Percentiles rank a stretch among this genome's conserved stretches.
These are phyloP conservation scores for Suhomyces bolitotheri DNA, from an alignment of 1,139 yeast species.

Conservation along the genomic window DNA sequence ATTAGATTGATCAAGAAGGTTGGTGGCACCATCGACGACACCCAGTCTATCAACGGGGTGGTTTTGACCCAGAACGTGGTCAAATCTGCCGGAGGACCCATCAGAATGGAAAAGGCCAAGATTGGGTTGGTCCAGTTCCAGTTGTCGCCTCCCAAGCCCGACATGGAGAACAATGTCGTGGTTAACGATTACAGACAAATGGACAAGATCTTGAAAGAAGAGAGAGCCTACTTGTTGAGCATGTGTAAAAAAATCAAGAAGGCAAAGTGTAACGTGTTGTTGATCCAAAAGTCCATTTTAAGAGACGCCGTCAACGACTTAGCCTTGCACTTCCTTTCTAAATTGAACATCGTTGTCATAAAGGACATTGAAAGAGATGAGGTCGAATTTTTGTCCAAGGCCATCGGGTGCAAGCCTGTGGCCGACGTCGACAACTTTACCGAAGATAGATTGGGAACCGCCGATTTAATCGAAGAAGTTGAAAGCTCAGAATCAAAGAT, in stretches of 20 bases:
- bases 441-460: conserved; percentile 89
- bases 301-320: conserved; percentile 97
- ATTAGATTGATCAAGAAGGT: conserved; percentile 88
- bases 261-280: conserved; percentile 91
- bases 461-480: conserved; percentile 88
- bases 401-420: conserved; percentile 92
- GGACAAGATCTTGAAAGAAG: conserved; percentile 98
- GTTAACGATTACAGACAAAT: conserved; percentile 97
- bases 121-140: conserved; percentile 95
- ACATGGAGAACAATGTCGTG: conserved; percentile 95
- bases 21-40: conserved; percentile 97
- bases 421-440: conserved; percentile 92
- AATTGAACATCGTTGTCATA: conserved; percentile 88
- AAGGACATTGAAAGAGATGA: conserved; percentile 97
- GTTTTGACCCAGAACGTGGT: conserved; percentile 88
- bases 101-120: conserved; percentile 88
- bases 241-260: conserved; percentile 95
- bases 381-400: conserved; percentile 87
- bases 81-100: conserved; percentile 94
- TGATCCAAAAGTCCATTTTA: conserved; percentile 90
- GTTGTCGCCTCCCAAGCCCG: conserved; percentile 98
- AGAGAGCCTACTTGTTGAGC: conserved; percentile 89
- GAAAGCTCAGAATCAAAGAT: conserved; percentile 93
- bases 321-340: conserved; percentile 91
- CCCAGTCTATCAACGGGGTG: conserved; percentile 89